phyloP scores from a whole-genome alignment of 345 rosid species.

The Arabis hirsuta region DNA sequence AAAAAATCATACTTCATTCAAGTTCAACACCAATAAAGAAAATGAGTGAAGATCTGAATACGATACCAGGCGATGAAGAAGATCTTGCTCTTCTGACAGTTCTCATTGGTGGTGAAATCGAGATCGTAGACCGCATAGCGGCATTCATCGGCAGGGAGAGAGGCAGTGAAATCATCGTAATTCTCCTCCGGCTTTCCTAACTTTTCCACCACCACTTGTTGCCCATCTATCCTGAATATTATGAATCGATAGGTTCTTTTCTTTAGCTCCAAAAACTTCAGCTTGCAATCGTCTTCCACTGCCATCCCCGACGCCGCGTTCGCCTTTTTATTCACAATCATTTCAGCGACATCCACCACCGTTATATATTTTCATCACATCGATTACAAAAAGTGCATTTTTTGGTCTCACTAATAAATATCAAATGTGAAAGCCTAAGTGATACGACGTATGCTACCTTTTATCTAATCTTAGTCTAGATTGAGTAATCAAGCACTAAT shows the following conservation, averaged over 20 bases:
- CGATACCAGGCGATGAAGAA: constrained; percentile 72
- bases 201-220: constrained; percentile 67
- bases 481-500: not conserved
- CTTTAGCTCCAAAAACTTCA: constrained; percentile 66
- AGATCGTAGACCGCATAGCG: constrained; percentile 55
- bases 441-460: not conserved
- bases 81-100: constrained; percentile 76
- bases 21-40: not conserved
- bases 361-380: not conserved
- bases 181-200: constrained; percentile 53
- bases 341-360: not conserved
- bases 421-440: not conserved
- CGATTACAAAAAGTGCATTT: not conserved
- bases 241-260: constrained; percentile 67
- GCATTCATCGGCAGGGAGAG: constrained; percentile 65
- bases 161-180: constrained; percentile 60
- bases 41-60: not conserved
- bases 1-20: too few species aligned
- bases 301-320: constrained; percentile 80
- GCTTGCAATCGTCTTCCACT: constrained; percentile 73
- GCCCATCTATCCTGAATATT: constrained; percentile 71
- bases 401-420: not conserved
- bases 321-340: constrained; percentile 48
- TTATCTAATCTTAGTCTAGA: not conserved
- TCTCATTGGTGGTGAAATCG: constrained; percentile 67